Percentiles rank a stretch among this genome's conserved stretches.
Conservation (phyloP, 495 filamentous ascomycete species). For the Neurospora sublineolata region DNA sequence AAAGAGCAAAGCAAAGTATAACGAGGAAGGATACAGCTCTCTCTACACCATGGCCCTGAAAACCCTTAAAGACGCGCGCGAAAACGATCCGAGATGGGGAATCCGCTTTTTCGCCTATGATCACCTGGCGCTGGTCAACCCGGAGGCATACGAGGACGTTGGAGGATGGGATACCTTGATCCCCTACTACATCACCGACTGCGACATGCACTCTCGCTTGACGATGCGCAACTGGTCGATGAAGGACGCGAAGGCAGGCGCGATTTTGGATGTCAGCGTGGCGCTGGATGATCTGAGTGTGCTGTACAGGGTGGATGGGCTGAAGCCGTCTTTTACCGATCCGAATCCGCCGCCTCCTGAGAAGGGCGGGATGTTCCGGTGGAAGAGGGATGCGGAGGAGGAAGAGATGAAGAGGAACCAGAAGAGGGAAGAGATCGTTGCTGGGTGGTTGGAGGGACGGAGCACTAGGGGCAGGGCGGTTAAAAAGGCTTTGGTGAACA, state of each 20-base stretch:
- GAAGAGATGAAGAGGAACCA: conserved; percentile 13
- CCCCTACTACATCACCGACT: conserved; percentile 49
- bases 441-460: not conserved
- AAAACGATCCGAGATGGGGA: conserved; percentile 32
- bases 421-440: not conserved
- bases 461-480: not conserved
- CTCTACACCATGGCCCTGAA: conserved; percentile 39
- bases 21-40: conserved; percentile 26
- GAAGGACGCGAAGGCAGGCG: conserved; percentile 32
- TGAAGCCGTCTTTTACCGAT: conserved; percentile 25
- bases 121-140: conserved; percentile 46
- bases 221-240: conserved; percentile 40
- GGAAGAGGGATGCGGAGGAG: conserved; percentile 5
- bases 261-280: conserved; percentile 42
- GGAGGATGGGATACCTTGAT: conserved; percentile 52
- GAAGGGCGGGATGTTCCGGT: not conserved
- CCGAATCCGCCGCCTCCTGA: conserved; percentile 25
- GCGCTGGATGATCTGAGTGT: conserved; percentile 34
- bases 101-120: conserved; percentile 48
- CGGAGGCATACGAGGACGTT: conserved; percentile 37
- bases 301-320: conserved; percentile 33
- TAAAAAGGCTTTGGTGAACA: not conserved
- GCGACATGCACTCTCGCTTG: conserved; percentile 47
- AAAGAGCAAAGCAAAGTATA: conserved; percentile 20
- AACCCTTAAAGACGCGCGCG: conserved; percentile 24